phyloP scores from a whole-genome alignment of 176 grass and related monocot genomes.

The Aegilops sharonensis region DNA sequence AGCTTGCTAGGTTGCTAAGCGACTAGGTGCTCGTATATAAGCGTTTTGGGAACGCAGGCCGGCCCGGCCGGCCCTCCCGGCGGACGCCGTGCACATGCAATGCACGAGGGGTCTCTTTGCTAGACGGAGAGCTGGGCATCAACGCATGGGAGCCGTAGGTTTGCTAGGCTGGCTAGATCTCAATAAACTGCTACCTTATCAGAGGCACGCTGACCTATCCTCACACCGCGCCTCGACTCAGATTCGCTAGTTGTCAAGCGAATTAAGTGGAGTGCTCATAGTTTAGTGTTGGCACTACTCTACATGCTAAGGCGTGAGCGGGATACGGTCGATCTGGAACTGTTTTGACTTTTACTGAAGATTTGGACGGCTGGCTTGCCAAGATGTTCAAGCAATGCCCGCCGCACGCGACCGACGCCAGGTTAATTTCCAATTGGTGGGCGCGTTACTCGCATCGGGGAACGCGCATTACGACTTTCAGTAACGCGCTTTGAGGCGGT shows the following conservation, averaged over 20 bases:
- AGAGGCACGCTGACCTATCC: not conserved
- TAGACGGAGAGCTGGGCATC: not conserved
- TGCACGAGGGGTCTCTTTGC: not conserved
- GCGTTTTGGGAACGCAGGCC: not conserved
- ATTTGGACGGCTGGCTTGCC: not conserved
- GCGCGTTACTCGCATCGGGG: not conserved
- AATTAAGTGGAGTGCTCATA: not conserved
- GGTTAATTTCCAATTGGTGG: not conserved
- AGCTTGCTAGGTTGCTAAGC: not conserved
- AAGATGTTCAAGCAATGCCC: not conserved
- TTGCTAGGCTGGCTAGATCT: not conserved
- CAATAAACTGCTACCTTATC: not conserved
- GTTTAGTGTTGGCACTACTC: no score
- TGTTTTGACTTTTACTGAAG: not conserved
- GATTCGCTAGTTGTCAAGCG: conserved; percentile 1
- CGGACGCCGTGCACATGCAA: conserved; percentile 9
- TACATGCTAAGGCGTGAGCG: not conserved
- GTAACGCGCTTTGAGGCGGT: not conserved
- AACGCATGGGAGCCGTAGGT: conserved; percentile 2
- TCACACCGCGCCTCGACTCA: not conserved
- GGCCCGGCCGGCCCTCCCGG: not conserved
- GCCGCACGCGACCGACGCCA: not conserved
- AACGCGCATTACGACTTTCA: not conserved
- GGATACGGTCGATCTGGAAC: not conserved
- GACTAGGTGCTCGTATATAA: not conserved